Base-by-base conservation (phyloP, 768 basidiomycete genomes). In the Tricholoma terreum region DNA sequence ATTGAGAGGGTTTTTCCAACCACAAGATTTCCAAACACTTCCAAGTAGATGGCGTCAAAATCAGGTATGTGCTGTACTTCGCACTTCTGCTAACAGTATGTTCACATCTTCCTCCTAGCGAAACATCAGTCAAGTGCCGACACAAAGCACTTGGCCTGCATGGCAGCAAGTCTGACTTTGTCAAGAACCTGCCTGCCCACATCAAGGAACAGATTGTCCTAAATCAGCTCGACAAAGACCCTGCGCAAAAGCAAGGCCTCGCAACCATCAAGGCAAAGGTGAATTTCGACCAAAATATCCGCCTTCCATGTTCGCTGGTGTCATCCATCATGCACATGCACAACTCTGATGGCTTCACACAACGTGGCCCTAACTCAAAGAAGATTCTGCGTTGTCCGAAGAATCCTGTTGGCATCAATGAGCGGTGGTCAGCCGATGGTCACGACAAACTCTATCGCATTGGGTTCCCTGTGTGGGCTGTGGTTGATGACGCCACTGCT, bases 361-460 rank as follows among this genome's bases (percentile, higher is more conserved):
- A 6, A 6, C 51, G 52, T 6, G 56, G 57, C 11, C 60, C 50
- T 10, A 51, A 19, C 17, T 30, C 50, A 10, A 51, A 51, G 50
- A 19, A 19, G 19, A 35, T 51, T 27, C 30, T 50, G 14, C 30
- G 31, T 33, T 33, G 5, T 33, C 31, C 31, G 31, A 51, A 51
- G 33, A 22, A 51, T 31, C 50, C 24, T 10, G 21, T 51, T 30
- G 24, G 50, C 9, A 51, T 51, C 21, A 22, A 51, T 51, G 21
- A 51, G 14, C 11, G 50, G 8, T 51, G 50, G 50, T 54, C 53
- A 22, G 31, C 34, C 14, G 31, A 52, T 52, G 50, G 77, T 0
- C 77, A 78, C 49, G 71, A 77, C 53, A 79, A 78, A 54, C 65
- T 79, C 0, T 62, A 69, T 49, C 58, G 60, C 9, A 76, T 76